A percentile compares a stretch with the other conserved stretches of the same genome.
These are phyloP conservation scores for Ophidiomyces ophidiicola DNA, from an alignment of 2,329 filamentous ascomycete species.

Conservation along the genomic window DNA sequence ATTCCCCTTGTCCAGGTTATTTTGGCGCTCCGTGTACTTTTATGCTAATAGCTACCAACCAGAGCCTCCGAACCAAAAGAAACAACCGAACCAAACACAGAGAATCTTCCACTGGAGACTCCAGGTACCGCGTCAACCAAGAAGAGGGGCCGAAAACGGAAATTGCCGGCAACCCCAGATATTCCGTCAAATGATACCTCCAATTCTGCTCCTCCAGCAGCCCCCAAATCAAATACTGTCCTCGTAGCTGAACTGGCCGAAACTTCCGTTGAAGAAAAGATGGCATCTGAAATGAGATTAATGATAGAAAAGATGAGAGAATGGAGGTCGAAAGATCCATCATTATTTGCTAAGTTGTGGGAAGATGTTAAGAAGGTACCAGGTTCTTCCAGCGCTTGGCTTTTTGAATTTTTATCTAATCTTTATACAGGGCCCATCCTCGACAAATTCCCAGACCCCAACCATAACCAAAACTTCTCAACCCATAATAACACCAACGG, in stretches of 20 bases:
- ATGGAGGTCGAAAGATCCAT: slow-evolving; percentile 44
- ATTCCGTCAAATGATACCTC: neutral
- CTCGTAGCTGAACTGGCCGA: neutral
- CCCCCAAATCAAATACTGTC: neutral
- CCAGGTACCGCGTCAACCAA: neutral
- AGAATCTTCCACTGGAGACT: neutral
- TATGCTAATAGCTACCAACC: no score
- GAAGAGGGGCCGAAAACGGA: slow-evolving; percentile 5
- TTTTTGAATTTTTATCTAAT: neutral
- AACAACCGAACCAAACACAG: neutral
- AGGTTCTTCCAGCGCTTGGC: neutral
- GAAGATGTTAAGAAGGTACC: slow-evolving; percentile 39
- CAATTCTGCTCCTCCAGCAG: neutral
- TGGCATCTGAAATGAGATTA: slow-evolving; percentile 41
- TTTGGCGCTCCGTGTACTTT: no score
- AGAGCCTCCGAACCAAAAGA: neutral
- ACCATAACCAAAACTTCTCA: neutral
- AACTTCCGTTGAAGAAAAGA: slow-evolving; percentile 21
- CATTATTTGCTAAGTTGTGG: slow-evolving; percentile 44
- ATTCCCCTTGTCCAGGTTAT: no score
- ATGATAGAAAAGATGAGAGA: slow-evolving; percentile 49
- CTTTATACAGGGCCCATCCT: neutral
- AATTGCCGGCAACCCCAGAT: neutral
- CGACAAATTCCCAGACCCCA: neutral
- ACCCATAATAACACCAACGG: neutral